A percentile compares a stretch with the other conserved stretches of the same genome.
Conservation (phyloP, 139 green algal species). For the Deuterostichococcus epilithicus region DNA sequence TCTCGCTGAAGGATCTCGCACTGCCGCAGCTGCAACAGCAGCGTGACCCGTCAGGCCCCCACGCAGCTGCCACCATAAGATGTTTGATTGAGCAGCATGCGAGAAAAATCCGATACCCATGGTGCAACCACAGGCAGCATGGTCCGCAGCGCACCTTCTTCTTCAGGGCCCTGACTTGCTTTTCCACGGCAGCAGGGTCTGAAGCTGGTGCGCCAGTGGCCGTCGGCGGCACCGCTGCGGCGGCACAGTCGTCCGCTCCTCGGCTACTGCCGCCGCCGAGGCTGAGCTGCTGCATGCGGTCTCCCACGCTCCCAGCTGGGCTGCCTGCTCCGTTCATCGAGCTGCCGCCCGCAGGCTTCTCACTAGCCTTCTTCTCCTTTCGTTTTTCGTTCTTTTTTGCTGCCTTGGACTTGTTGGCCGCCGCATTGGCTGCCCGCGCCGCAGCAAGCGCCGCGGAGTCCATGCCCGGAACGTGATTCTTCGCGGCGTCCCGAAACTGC, state of each 20-base stretch:
- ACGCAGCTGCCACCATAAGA: too few species aligned
- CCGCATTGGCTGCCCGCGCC: neutral
- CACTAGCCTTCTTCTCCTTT: conserved; percentile 36
- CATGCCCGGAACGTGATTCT: neutral
- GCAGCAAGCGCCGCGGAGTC: neutral
- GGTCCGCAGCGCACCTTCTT: conserved; percentile 49
- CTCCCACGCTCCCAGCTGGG: neutral
- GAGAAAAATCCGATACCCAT: too few species aligned
- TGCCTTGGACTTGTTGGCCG: conserved; percentile 24
- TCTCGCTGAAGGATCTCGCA: conserved; percentile 13
- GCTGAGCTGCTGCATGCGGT: neutral
- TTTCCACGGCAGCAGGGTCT: conserved; percentile 33
- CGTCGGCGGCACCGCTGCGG: neutral
- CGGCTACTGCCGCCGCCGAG: neutral
- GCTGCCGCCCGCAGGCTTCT: neutral
- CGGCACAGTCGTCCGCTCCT: neutral
- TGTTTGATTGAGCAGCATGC: too few species aligned
- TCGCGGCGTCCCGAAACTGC: neutral
- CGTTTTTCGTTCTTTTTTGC: conserved; percentile 41
- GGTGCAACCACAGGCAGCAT: too few species aligned
- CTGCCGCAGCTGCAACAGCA: neutral
- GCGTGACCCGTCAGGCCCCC: too few species aligned
- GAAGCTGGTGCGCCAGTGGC: neutral
- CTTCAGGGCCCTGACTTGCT: conserved; percentile 52
- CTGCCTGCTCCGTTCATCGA: neutral